phyloP scores from a whole-genome alignment of 306 rosid genomes.

The Neltuma alba region DNA sequence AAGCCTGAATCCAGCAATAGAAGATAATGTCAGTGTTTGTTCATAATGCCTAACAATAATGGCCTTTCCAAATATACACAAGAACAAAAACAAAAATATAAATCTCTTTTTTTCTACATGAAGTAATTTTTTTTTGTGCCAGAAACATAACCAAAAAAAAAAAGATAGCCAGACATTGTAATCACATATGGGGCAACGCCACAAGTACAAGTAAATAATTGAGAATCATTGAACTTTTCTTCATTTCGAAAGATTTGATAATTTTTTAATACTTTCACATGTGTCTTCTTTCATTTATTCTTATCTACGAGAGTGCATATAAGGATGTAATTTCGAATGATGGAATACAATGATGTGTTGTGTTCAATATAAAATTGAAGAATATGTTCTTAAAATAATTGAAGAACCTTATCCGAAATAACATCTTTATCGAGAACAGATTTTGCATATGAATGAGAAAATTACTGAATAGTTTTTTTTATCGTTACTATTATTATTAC shows the following conservation, averaged over 20 bases:
- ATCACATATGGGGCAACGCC: neutral
- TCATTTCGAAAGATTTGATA: neutral
- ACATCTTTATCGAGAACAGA: too few relatives aligned
- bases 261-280: neutral
- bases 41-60: neutral
- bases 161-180: neutral
- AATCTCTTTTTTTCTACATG: neutral
- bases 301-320: neutral
- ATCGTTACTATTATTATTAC: too few relatives aligned
- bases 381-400: neutral
- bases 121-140: neutral
- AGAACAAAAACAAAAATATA: neutral
- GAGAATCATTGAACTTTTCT: neutral
- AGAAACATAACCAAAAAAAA: too few relatives aligned
- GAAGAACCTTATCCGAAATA: too few relatives aligned
- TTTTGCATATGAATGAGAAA: too few relatives aligned
- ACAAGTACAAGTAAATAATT: too few relatives aligned
- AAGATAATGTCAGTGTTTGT: neutral
- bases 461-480: too few relatives aligned
- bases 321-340: neutral
- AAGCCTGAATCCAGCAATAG: neutral
- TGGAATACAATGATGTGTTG: neutral
- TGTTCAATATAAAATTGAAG: neutral
- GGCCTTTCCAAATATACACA: neutral
- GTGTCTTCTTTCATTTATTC: neutral